Evolutionary conservation across 1,284 basidiomycete species (phyloP), one percentile per base, ranked within the genome.

Genomic region (Pseudozyma pruni): DNA sequence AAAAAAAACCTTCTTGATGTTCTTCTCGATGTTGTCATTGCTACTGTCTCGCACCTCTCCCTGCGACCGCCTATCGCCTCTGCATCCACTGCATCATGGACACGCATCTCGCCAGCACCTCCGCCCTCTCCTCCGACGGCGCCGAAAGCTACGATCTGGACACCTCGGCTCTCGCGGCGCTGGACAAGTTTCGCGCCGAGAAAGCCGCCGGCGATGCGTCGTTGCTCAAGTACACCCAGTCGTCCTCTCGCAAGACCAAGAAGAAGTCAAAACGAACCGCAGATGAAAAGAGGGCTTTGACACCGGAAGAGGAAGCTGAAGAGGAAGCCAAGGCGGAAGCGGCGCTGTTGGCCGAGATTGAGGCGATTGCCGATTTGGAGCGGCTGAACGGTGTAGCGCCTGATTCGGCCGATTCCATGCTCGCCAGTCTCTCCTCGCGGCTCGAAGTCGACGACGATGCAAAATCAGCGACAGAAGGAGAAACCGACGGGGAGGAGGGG

Each of bases 101-200:
- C n/a, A n/a, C n/a, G n/a, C n/a, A n/a, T n/a, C n/a, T n/a, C n/a
- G n/a, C n/a, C n/a, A n/a, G n/a, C n/a, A n/a, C n/a, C n/a, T n/a
- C n/a, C n/a, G n/a, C n/a, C n/a, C n/a, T n/a, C n/a, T n/a, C n/a
- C n/a, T n/a, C n/a, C n/a, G n/a, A n/a, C n/a, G n/a, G n/a, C n/a
- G n/a, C n/a, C 14, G 62, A 53, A 6, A 27, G 22, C 10, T 50
- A 47, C 41, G 56, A 56, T 11, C 76, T 83, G 17, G 81, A 83
- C 58, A 73, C 74, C 7, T 54, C 71, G 4, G 81, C 81, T 2
- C 69, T 81, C 11, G 77, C 79, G 8, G 62, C 76, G 14, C 63
- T 83, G 37, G 67, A 69, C 47, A 58, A 48, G n/a, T 81, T 83
- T 56, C 61, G 74, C 38, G 47, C 62, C 13, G 76, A 81, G 27